These are phyloP conservation scores for Pseudotulostoma volvatum DNA, from an alignment of 495 filamentous ascomycete genomes.

Conservation along the genomic window DNA sequence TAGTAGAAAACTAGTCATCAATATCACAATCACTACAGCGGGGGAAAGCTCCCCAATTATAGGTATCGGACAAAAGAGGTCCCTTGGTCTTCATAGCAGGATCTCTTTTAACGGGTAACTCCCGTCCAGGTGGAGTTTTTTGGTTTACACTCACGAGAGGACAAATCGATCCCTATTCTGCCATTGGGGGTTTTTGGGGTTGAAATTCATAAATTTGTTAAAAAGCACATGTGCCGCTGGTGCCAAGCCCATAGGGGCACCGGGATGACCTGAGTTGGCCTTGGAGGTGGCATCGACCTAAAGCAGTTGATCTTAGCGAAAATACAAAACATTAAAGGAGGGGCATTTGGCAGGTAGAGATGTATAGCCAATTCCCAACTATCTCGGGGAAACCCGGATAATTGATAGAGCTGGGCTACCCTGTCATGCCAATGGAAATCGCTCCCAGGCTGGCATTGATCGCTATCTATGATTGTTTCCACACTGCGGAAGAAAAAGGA, in stretches of 20 bases:
- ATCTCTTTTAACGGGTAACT: too few relatives aligned
- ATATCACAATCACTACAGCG: not conserved
- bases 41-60: too few relatives aligned
- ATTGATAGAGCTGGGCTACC: too few relatives aligned
- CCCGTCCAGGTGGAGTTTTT: slow-evolving; percentile 1
- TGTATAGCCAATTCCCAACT: too few relatives aligned
- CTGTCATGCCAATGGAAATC: too few relatives aligned
- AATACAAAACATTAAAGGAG: slow-evolving; percentile 2
- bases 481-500: too few relatives aligned
- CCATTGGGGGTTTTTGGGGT: slow-evolving; percentile 97
- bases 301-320: slow-evolving; percentile 1
- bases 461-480: too few relatives aligned
- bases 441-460: too few relatives aligned
- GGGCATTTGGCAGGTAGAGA: too few relatives aligned
- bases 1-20: slow-evolving; percentile 22
- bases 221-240: slow-evolving; percentile 94
- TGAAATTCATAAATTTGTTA: slow-evolving; percentile 98
- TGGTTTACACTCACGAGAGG: slow-evolving; percentile 64
- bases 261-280: slow-evolving; percentile 95
- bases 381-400: too few relatives aligned
- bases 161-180: slow-evolving; percentile 95
- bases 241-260: slow-evolving; percentile 99
- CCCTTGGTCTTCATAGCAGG: too few relatives aligned
- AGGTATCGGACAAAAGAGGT: too few relatives aligned
- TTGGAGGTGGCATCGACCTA: slow-evolving; percentile 94